Percentiles rank a stretch among this genome's conserved stretches.
Conservation (phyloP, 345 rosid genomes). For the Kernera saxatilis region DNA sequence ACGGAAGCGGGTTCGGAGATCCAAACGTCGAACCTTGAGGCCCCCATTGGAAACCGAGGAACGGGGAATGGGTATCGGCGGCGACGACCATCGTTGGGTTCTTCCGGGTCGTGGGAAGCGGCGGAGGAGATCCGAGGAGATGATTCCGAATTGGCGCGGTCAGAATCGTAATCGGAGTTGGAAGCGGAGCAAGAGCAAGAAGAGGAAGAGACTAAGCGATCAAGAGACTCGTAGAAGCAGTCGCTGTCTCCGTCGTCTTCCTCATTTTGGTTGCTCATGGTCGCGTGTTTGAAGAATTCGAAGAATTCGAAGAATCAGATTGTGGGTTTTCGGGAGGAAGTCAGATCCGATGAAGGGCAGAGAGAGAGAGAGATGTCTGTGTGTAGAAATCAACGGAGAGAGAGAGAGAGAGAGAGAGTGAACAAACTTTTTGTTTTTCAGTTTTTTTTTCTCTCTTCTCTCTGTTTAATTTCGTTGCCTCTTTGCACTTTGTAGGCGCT, state of each 20-base stretch:
- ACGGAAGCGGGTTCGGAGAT: conserved; percentile 73
- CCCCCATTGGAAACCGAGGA: conserved; percentile 43
- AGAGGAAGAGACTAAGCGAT: conserved; percentile 59
- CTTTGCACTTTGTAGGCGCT: conserved; percentile 25
- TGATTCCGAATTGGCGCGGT: conserved; percentile 31
- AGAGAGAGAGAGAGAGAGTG: neutral
- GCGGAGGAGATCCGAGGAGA: conserved; percentile 31
- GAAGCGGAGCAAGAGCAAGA: conserved; percentile 68
- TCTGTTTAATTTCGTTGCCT: conserved; percentile 7
- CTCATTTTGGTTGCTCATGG: conserved; percentile 30
- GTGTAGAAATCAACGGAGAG: conserved; percentile 31
- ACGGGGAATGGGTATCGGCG: conserved; percentile 36
- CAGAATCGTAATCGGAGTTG: conserved; percentile 60
- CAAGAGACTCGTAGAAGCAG: conserved; percentile 72
- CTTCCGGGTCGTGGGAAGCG: conserved; percentile 22
- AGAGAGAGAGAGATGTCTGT: conserved; percentile 30
- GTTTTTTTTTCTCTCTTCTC: neutral
- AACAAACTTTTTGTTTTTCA: neutral
- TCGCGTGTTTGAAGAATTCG: conserved; percentile 25
- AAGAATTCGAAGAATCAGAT: conserved; percentile 22
- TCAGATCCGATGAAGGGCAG: conserved; percentile 40
- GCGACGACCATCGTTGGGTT: neutral
- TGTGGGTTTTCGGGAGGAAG: conserved; percentile 25
- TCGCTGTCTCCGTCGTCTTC: conserved; percentile 49
- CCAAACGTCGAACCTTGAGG: conserved; percentile 66